Evolutionary conservation across 306 rosid genomes (phyloP), one percentile per base, ranked within the genome.

Genomic region (Pueraria montana): DNA sequence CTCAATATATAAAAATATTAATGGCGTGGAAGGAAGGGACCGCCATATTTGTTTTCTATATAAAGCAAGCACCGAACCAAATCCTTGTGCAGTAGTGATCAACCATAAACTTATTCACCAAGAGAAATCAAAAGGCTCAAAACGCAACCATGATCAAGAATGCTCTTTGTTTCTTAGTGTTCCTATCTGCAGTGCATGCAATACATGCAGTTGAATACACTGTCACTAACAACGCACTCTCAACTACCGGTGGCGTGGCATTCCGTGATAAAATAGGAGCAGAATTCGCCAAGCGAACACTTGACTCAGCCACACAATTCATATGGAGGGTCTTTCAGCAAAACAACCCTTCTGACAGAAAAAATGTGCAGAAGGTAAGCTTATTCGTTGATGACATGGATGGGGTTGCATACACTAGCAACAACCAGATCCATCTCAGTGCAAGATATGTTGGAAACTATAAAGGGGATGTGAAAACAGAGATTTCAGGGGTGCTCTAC

Each of bases 401-500:
- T 0, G 89, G 87, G 0, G 83, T 69, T 10, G 89, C 89, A 8
- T 76, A 65, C 11, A 46, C 91, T 0, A 79, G 6, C 76, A 73
- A 64, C 78, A 14, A 86, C 3, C 73, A 89, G 36, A 91, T 92
- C 43, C 94, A 88, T 18, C 3, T 89, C 0, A 68, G 88, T 13
- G 84, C 84, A 0, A 78, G 68, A 2, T 89, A 87, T 34, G 84
- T 91, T 8, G 88, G 76, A 5, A 52, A 21, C 11, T 89, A 84
- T 62, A 1, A 20, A 0, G 92, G 93, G 1, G 86, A 93, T 20
- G 17, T 90, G 72, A 89, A 30, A 46, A 80, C 2, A 0, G 92
- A 87, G 61, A 27, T 89, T 0, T 65, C 83, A 3, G 96, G 96
- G 3, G 88, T 93, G 11, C 34, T 91, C 2, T 91, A 85, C 21